Evolutionary conservation across 2,329 filamentous ascomycete species (phyloP), one percentile per base, ranked within the genome.

Genomic region (Xylaria sp.): DNA sequence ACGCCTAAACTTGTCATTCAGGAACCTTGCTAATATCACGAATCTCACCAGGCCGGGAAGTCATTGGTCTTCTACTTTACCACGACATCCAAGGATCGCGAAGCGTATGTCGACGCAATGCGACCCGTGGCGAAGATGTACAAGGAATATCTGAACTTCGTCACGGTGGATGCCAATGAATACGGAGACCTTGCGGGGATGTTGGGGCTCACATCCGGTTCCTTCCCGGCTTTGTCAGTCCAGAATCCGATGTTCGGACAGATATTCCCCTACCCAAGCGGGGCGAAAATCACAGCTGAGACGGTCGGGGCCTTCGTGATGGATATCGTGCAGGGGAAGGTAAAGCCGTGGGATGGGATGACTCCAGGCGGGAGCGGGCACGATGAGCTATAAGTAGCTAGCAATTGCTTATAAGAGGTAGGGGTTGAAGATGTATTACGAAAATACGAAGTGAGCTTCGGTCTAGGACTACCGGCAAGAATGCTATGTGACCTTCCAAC

Each of bases 121-220:
- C 65, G 68, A 16, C 69, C 72, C 3, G 62, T 79, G 1, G 78
- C 79, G 1, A 74, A 73, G 54, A 73, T 72, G 57, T 79, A 77
- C 63, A 58, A 66, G 49, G 76, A 80, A 11, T 80, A 78, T 51
- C 69, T 82, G 11, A 68, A 66, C 50, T 81, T 82, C 54, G 74
- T 78, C 3, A 79, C 76, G 1, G 74, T 80, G 1, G 76, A 81
- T 52, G 67, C 70, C 0, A 52, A 60, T 24, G 76, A 80, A 54
- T 81, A 81, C 57, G 71, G 69, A 3, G 74, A 79, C 20, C 75
- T 80, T 63, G 63, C 71, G 1, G 53, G 60, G 7, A 67, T 69
- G 37, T 63, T 81, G 45, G 79, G 78, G 1, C 58, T 78, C 38
- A 44, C 57, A 6, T 44, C 54, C 1, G 67, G 62, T 4, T 49